Evolutionary conservation across 192 early-diverging fungal species (phyloP).

Genomic region (Coemansia javaensis): DNA sequence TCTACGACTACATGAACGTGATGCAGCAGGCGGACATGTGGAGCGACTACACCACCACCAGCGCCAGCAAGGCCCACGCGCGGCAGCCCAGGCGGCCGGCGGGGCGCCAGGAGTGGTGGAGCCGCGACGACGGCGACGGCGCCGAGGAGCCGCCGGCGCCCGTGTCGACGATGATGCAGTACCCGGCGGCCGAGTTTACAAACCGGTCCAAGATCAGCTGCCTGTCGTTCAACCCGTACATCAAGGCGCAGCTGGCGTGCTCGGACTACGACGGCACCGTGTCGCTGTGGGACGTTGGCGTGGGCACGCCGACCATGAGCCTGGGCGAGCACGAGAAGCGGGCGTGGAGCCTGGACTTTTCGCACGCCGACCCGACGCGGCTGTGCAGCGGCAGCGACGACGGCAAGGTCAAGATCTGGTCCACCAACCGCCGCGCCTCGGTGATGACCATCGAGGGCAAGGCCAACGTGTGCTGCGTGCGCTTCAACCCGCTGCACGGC

Average conservation of each 20-base stretch:
- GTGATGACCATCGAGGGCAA: constrained; percentile 77
- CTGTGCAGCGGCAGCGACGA: constrained; percentile 92
- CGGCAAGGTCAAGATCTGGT: constrained; percentile 89
- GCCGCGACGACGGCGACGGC: constrained; percentile 21
- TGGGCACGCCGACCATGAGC: constrained; percentile 56
- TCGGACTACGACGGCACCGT: constrained; percentile 93
- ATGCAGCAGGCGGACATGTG: constrained; percentile 45
- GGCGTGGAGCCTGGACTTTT: constrained; percentile 90
- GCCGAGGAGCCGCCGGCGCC: constrained; percentile 29
- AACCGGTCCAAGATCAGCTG: constrained; percentile 90
- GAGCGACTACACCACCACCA: constrained; percentile 21
- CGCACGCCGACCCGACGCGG: constrained; percentile 65
- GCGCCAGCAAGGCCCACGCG: constrained; percentile 6
- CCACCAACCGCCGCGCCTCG: constrained; percentile 64
- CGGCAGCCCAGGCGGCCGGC: constrained; percentile 9
- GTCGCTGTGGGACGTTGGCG: constrained; percentile 78
- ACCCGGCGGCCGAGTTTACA: constrained; percentile 73
- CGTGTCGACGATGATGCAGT: constrained; percentile 54
- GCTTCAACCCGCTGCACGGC: constrained; percentile 75
- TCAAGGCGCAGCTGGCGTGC: constrained; percentile 78
- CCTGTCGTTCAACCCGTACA: constrained; percentile 83
- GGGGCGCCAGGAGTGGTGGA: constrained; percentile 46
- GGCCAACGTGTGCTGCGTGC: constrained; percentile 90
- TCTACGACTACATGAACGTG: constrained; percentile 74
- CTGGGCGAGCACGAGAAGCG: constrained; percentile 92